Evolutionary conservation across 176 grass and related monocot species (phyloP), one percentile per base, ranked within the genome.

Genomic region (Cenchrus purpureus): DNA sequence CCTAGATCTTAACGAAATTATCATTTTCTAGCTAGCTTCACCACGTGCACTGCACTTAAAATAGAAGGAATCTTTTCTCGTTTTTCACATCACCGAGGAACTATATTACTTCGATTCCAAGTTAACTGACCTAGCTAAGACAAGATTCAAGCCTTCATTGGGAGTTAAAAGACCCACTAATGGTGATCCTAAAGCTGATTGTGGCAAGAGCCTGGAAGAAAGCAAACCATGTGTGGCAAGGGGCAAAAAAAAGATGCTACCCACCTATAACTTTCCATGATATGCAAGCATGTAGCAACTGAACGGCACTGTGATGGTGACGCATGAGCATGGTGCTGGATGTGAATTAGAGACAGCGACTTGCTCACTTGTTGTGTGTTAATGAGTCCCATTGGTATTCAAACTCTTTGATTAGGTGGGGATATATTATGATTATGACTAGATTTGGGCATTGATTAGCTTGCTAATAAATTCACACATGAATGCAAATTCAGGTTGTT

Each of bases 391-490:
- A 48, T 6, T 31, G 29, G 73, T n/a, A 60, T 51, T 90, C 42
- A 25, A 68, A 60, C 84, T 86, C 60, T 85, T 77, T 90, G 71
- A 80, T 89, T 89, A 10, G 87, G 62, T 81, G 70, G 46, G 29
- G n/a, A 29, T 31, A 29, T 31, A 65, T 42, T 65, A 52, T 79
- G 59, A 72, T 40, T 65, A 52, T 79, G 50, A 72, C 51, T 74
- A 64, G 49, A 83, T 71, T 83, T 83, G 51, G 79, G 42, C 25
- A 14, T 32, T 59, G 22, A 58, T 68, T 78, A 70, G 25, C 55
- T 60, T 11, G 22, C 16, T 68, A 46, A 44, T 66, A 60, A 68
- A 68, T 90, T 52, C 82, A 46, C 66, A 51, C 58, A 83, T 81
- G 31, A 16, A 64, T 76, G 20, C 70, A 67, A 50, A 42, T 68